phyloP scores from a whole-genome alignment of 1,284 basidiomycete genomes.

The Uromyces viciae-fabae region DNA sequence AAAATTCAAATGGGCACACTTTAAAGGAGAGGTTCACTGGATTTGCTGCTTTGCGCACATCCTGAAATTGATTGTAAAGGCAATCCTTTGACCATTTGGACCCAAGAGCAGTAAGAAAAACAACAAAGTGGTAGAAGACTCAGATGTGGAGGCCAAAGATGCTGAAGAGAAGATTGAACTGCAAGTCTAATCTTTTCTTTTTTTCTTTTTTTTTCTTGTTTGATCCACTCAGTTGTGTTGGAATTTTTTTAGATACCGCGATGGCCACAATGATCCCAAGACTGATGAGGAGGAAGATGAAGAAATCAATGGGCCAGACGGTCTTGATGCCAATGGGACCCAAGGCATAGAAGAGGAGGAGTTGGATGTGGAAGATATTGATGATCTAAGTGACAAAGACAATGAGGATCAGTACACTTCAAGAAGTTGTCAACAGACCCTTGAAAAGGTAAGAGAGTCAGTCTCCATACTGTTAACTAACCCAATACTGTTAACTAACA shows the following conservation, averaged over 20 bases:
- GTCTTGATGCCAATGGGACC: not conserved
- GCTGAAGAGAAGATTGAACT: not conserved
- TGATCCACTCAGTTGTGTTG: not conserved
- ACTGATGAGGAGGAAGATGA: not conserved
- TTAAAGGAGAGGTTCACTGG: not conserved
- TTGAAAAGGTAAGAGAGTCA: not conserved
- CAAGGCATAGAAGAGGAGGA: not conserved
- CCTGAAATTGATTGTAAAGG: not conserved
- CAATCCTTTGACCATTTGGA: not conserved
- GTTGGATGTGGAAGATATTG: not conserved
- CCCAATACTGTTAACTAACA: not conserved
- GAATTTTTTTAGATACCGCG: not conserved
- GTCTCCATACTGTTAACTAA: not conserved
- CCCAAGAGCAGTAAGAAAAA: not conserved
- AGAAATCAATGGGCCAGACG: not conserved
- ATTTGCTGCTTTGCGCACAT: conserved; percentile 2
- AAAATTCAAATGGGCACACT: not conserved
- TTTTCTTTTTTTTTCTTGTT: not conserved
- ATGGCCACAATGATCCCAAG: not conserved
- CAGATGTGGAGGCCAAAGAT: not conserved
- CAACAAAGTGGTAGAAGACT: not conserved
- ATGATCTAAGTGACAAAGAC: not conserved
- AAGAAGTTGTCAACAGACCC: not conserved
- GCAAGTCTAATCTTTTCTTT: not conserved
- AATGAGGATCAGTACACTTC: not conserved